These are phyloP conservation scores for Diversispora eburnea DNA, from an alignment of 192 early-diverging fungal genomes.

Conservation along the genomic window DNA sequence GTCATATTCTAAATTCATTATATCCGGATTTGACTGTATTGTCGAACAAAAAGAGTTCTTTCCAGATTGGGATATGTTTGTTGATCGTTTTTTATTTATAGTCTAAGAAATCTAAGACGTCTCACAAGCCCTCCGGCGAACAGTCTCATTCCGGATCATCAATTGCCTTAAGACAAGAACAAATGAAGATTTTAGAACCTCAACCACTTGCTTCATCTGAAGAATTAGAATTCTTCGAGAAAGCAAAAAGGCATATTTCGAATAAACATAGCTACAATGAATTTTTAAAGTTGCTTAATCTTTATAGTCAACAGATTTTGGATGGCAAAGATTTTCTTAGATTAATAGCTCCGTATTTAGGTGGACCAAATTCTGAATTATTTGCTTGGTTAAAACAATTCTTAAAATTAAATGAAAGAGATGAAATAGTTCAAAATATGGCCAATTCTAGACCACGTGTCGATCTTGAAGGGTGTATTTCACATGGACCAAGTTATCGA, in stretches of 20 bases:
- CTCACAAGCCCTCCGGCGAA: slow-evolving; percentile 5
- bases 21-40: no score
- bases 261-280: slow-evolving; percentile 91
- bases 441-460: slow-evolving; percentile 56
- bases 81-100: not conserved
- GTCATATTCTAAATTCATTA: no score
- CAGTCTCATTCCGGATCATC: slow-evolving; percentile 4
- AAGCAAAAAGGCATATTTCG: slow-evolving; percentile 79
- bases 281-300: slow-evolving; percentile 92
- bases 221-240: slow-evolving; percentile 93
- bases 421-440: slow-evolving; percentile 62
- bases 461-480: slow-evolving; percentile 57
- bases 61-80: no score
- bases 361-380: slow-evolving; percentile 77
- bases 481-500: slow-evolving; percentile 73
- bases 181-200: not conserved
- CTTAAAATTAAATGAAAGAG: slow-evolving; percentile 77
- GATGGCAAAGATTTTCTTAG: slow-evolving; percentile 73
- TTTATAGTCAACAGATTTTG: slow-evolving; percentile 92
- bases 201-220: slow-evolving; percentile 55
- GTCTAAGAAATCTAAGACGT: slow-evolving; percentile 24
- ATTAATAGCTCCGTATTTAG: slow-evolving; percentile 81
- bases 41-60: no score
- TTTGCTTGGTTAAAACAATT: slow-evolving; percentile 94
- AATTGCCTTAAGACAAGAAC: not conserved